phyloP scores from a whole-genome alignment of 805 yeast genomes.

The Suhomyces sp. region DNA sequence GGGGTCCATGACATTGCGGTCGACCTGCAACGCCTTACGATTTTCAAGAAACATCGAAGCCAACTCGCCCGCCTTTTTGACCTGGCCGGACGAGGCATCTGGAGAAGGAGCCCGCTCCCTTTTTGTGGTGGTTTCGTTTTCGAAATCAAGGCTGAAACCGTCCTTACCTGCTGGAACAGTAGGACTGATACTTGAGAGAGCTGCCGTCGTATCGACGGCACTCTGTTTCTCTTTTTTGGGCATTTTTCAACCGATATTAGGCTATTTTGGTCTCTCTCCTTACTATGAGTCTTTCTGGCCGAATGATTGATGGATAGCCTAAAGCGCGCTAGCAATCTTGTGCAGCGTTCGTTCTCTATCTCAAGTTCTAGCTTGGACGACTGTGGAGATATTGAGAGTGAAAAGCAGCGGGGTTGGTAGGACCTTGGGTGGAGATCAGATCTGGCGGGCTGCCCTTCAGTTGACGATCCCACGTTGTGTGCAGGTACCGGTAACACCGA shows the following conservation, averaged over 20 bases:
- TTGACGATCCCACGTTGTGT: not conserved
- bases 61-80: constrained; percentile 35
- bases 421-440: not conserved
- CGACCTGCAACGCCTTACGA: constrained; percentile 40
- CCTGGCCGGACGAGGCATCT: not conserved
- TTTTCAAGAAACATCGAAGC: constrained; percentile 41
- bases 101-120: not conserved
- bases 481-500: not conserved
- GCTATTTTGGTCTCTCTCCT: not conserved
- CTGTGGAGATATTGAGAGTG: not conserved
- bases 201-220: not conserved
- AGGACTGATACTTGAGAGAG: not conserved
- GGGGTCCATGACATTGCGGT: constrained; percentile 39
- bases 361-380: not conserved
- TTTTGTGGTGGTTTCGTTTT: not conserved
- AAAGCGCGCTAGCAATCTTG: not conserved
- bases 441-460: not conserved
- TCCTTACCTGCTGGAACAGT: not conserved
- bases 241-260: not conserved
- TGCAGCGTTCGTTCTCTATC: not conserved
- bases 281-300: not conserved
- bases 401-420: not conserved
- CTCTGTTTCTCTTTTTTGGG: not conserved
- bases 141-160: constrained; percentile 1
- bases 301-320: not conserved